Base-by-base conservation (phyloP, 768 basidiomycete species). In the Collybia nuda region DNA sequence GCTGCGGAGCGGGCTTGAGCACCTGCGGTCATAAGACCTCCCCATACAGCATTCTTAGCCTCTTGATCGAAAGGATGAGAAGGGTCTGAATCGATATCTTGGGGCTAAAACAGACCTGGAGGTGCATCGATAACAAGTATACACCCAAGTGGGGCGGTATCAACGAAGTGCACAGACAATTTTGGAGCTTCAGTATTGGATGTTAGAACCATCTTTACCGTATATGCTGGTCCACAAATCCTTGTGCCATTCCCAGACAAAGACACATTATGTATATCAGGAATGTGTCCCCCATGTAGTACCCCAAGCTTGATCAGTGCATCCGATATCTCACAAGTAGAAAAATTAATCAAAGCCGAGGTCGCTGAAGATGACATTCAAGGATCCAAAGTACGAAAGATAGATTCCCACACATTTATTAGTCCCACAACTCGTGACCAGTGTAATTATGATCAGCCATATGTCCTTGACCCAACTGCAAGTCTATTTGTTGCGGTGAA, bases 11-110 rank as follows among this genome's bases (percentile, higher is more conserved):
- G 82, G 11, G 81, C 79, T 61, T 83, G 80, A 1, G 93, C 93
- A 18, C 90, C 90, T 0, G 90, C 88, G 9, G 90, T 85, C 92
- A 93, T 92, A 43, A 92, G 81, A 17, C 93, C 93, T 19, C 93
- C 93, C 93, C 93, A 96, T 5, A 93, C 89, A 3, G 92, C 91
- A 58, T 84, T 88, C 67, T 86, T 87, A 22, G 76, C 71, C 48
- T 83, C 90, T 86, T 63, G 40, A 36, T n/a, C 41, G 43, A 32
- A 6, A 32, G 48, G 49, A 50, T 67, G 46, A 59, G 59, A 50
- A 59, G 59, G 49, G 57, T 48, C 56, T 43, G 38, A 49, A 54
- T 23, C 44, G 56, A 36, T 29, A 28, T 48, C 24, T 24, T 29
- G 23, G 14, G 52, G 51, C 48, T 45, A 48, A 36, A 63, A 57